Percentiles rank a stretch among this genome's conserved stretches.
Conservation (phyloP, 2,329 filamentous ascomycete genomes). For the Epichloe typhina region DNA sequence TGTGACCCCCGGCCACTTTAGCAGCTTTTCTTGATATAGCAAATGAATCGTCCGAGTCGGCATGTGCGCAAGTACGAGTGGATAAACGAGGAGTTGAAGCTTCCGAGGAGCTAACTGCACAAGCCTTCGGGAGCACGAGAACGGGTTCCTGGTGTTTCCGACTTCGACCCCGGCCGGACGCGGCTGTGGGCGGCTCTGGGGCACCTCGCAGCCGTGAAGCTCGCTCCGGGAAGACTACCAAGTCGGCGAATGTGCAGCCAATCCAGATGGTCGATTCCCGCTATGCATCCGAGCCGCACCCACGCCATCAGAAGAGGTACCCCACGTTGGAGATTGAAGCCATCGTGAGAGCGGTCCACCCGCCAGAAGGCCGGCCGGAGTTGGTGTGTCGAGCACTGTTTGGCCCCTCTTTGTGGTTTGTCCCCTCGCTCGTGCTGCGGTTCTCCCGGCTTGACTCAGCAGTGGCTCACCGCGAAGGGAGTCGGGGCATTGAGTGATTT, state of each 20-base stretch:
- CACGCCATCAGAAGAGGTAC: background rate
- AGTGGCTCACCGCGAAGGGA: slow-evolving; percentile 2
- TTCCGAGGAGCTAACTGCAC: background rate
- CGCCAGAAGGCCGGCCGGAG: background rate
- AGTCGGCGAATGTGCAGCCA: background rate
- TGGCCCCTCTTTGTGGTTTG: background rate
- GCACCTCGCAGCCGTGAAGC: slow-evolving; percentile 7
- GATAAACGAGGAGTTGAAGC: background rate
- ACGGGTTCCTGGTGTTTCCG: slow-evolving; percentile 4
- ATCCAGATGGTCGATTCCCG: background rate
- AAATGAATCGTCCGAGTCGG: background rate
- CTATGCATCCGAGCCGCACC: background rate
- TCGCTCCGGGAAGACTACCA: slow-evolving; percentile 5
- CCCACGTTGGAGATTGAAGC: background rate
- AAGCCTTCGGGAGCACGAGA: slow-evolving; percentile 1
- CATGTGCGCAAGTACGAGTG: background rate
- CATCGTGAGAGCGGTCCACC: background rate
- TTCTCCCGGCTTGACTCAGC: slow-evolving; percentile 1
- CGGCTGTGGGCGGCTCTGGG: slow-evolving; percentile 5
- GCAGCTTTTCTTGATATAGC: background rate
- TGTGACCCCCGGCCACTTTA: background rate
- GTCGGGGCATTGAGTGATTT: slow-evolving; percentile 5
- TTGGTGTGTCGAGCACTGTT: background rate
- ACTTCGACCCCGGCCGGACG: slow-evolving; percentile 1
- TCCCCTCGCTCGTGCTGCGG: background rate